Percentiles rank a stretch among this genome's conserved stretches.
Evolutionary conservation across 768 basidiomycete genomes (phyloP).

Genomic region (Hysterangium stoloniferum): DNA sequence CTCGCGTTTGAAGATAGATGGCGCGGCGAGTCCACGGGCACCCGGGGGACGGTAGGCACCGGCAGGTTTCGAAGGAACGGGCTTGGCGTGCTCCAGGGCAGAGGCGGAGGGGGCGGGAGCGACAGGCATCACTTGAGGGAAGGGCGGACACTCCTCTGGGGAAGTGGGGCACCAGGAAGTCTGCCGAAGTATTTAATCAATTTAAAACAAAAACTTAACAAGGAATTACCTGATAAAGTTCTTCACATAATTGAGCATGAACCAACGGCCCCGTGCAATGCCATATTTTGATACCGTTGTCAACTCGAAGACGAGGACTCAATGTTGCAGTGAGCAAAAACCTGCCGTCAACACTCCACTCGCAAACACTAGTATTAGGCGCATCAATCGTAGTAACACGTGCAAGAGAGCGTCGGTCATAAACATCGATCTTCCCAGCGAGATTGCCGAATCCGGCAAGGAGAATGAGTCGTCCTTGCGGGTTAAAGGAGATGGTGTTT

Average conservation of each 20-base stretch:
- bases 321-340: constrained; percentile 92
- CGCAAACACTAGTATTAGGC: constrained; percentile 88
- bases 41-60: constrained; percentile 94
- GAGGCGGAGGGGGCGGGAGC: constrained; percentile 60
- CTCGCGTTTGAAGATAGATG: constrained; percentile 83
- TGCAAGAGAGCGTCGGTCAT: constrained; percentile 77
- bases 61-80: constrained; percentile 54
- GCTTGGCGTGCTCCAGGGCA: constrained; percentile 46
- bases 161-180: constrained; percentile 72
- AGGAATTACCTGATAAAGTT: constrained; percentile 65
- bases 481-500: constrained; percentile 93
- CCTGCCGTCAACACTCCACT: constrained; percentile 92
- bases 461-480: constrained; percentile 80
- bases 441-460: constrained; percentile 96
- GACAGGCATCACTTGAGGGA: constrained; percentile 56
- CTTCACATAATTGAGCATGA: constrained; percentile 75
- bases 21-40: constrained; percentile 82
- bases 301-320: constrained; percentile 91
- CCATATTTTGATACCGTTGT: constrained; percentile 96
- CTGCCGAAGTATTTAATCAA: constrained; percentile 5
- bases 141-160: constrained; percentile 56
- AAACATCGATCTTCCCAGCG: constrained; percentile 87
- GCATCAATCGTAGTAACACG: constrained; percentile 80
- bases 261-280: constrained; percentile 85
- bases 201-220: constrained; percentile 16